phyloP scores from a whole-genome alignment of 2,329 filamentous ascomycete genomes.

The Cladosporium sp. region DNA sequence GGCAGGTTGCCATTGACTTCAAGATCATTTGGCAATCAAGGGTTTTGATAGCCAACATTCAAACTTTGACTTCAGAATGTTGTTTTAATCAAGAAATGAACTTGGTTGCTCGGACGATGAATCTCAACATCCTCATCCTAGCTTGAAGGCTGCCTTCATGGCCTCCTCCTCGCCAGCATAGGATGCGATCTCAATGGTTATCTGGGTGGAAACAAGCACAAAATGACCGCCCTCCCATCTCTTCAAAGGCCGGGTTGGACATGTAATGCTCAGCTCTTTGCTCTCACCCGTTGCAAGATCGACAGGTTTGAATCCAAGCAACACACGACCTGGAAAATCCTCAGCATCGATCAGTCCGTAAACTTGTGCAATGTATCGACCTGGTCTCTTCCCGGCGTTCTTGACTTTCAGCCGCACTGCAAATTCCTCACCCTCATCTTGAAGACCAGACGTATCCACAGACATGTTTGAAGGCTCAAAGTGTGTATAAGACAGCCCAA shows the following conservation, averaged over 20 bases:
- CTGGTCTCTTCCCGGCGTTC: not conserved
- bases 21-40: too few species aligned
- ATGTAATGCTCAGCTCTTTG: not conserved
- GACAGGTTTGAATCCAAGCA: constrained; percentile 6
- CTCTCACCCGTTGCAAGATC: not conserved
- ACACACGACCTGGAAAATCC: constrained; percentile 4
- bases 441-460: not conserved
- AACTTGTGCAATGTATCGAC: constrained; percentile 4
- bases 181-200: not conserved
- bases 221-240: constrained; percentile 4
- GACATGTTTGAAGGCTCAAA: constrained; percentile 1
- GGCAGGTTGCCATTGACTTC: too few species aligned
- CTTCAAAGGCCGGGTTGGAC: not conserved
- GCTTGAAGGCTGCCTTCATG: too few species aligned
- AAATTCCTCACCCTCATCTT: not conserved
- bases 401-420: not conserved
- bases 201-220: not conserved
- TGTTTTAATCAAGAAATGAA: too few species aligned
- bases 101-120: too few species aligned
- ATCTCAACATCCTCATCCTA: too few species aligned
- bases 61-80: too few species aligned
- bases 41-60: too few species aligned
- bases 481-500: constrained; percentile 4
- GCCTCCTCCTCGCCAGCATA: constrained; percentile 1
- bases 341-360: not conserved